Percentiles rank a stretch among this genome's conserved stretches.
phyloP scores from a whole-genome alignment of 2,329 filamentous ascomycete species.

The Aspergillus ochraceoroseus region DNA sequence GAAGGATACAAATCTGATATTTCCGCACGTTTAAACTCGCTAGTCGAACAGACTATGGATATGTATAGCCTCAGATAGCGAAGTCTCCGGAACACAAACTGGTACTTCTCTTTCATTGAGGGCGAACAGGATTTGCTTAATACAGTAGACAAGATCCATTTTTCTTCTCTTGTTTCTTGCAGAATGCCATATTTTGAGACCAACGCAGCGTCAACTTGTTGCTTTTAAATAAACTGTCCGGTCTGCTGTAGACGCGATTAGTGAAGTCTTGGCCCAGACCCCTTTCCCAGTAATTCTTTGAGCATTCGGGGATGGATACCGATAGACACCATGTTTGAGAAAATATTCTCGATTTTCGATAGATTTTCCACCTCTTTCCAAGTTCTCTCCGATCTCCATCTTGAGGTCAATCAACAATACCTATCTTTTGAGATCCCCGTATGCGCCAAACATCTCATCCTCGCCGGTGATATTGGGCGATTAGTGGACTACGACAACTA shows the following conservation, averaged over 20 bases:
- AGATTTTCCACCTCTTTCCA: slow-evolving; percentile 19
- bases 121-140: background rate
- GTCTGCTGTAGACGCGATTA: background rate
- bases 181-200: background rate
- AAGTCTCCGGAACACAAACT: background rate
- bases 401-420: slow-evolving; percentile 29
- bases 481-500: slow-evolving; percentile 26
- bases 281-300: too few species aligned
- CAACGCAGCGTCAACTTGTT: slow-evolving; percentile 1
- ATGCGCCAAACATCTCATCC: slow-evolving; percentile 22
- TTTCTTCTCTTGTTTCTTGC: background rate
- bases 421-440: slow-evolving; percentile 21
- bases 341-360: slow-evolving; percentile 6
- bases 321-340: slow-evolving; percentile 15
- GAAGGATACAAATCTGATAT: background rate
- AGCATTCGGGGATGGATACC: background rate
- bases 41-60: background rate
- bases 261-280: background rate
- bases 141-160: background rate
- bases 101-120: background rate
- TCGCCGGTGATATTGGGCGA: slow-evolving; percentile 26
- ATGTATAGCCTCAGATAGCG: background rate
- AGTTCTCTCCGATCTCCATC: slow-evolving; percentile 31
- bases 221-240: background rate
- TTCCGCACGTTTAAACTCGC: background rate